Percentiles rank a stretch among this genome's conserved stretches.
phyloP scores from a whole-genome alignment of 1,284 basidiomycete species.

The Meripilus lineatus region DNA sequence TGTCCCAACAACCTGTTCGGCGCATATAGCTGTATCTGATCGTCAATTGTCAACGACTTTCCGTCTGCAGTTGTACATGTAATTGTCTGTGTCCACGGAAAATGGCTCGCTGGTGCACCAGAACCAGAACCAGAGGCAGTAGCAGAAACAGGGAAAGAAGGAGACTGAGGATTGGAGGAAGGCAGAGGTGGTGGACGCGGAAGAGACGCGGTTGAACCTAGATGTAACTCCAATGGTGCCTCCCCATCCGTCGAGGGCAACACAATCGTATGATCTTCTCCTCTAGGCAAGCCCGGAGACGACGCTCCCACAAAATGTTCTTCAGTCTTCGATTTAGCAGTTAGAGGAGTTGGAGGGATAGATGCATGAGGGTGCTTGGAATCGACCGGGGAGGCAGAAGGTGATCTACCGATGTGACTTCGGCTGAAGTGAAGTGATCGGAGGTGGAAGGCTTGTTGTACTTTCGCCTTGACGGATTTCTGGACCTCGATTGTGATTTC shows the following conservation, averaged over 20 bases:
- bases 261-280: slow-evolving; percentile 9
- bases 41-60: slow-evolving; percentile 48
- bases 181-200: slow-evolving; percentile 34
- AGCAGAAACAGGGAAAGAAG: no score
- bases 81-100: slow-evolving; percentile 38
- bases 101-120: no score
- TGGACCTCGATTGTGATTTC: slow-evolving; percentile 65
- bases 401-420: no score
- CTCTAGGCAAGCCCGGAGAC: slow-evolving; percentile 3
- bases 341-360: neutral
- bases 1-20: slow-evolving; percentile 82
- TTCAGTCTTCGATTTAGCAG: neutral
- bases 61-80: slow-evolving; percentile 39
- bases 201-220: slow-evolving; percentile 43
- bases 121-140: no score
- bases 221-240: slow-evolving; percentile 19
- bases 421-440: slow-evolving; percentile 18
- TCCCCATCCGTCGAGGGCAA: no score
- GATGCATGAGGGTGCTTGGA: neutral
- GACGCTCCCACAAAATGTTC: neutral
- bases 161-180: no score
- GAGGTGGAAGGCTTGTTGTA: slow-evolving; percentile 52
- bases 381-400: no score
- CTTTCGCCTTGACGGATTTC: slow-evolving; percentile 52
- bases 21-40: slow-evolving; percentile 88